Base-by-base conservation (phyloP, 345 rosid species). In the Cardamine chenopodiifolia region DNA sequence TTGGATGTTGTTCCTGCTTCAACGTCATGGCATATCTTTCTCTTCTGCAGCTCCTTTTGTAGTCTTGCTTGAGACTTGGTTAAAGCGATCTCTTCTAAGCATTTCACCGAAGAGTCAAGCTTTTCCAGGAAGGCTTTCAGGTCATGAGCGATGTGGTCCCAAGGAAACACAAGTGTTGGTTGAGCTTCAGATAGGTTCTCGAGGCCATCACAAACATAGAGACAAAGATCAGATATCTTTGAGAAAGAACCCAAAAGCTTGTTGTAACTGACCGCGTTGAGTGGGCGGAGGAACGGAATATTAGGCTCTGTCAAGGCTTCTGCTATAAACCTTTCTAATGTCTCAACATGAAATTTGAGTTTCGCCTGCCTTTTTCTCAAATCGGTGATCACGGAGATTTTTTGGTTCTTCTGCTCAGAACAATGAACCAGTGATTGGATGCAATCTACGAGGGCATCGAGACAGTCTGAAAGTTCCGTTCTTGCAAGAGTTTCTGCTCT, bases 401-500 rank as follows among this genome's bases (percentile, higher is more conserved):
- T 31, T 76, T 34, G 56, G 47, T 58, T 71, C 62, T 76, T 85
- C 50, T 71, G 73, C 53, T 65, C 70, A 1, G 72, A 40, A 15
- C 63, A 76, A 42, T 77, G 76, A 73, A 55, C 71, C 37, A 84
- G 42, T 32, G 70, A 62, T 3, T 64, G 8, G 4, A 85, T 66
- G 73, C 80, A 78, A 25, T 68, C 82, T 18, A 44, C 22, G 48
- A 84, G 67, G 0, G 68, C 76, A 14, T 68, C 77, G 13, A 84
- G 75, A 73, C 82, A 79, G 39, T 19, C 12, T 2, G 80, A 79
- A 70, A 87, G 80, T 26, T 86, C 84, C 10, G 74, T 54, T 78
- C 75, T 86, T 10, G 96, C 89, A 8, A 83, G 82, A 23, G 82
- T 85, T 64, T 85, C 78, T 29, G 92, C 96, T 77, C 92, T 81